These are phyloP conservation scores for Rhizoclosmatium sp. DNA, from an alignment of 192 early-diverging fungal species.

Conservation along the genomic window DNA sequence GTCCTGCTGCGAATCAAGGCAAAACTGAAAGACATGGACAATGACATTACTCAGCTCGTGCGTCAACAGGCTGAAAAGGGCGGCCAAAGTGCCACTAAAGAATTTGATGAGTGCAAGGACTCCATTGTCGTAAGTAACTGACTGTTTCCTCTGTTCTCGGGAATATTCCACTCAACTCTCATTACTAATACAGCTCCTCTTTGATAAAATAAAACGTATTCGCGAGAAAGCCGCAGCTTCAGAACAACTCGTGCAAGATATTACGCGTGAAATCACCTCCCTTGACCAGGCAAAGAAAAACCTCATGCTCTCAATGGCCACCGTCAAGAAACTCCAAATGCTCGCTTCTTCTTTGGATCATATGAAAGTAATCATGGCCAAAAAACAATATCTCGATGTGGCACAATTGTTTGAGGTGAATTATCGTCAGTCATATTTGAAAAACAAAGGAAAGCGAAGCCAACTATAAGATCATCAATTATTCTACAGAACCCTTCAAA, in stretches of 20 bases:
- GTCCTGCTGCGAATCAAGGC: constrained; percentile 67
- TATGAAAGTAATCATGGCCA: constrained; percentile 33
- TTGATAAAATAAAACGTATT: constrained; percentile 83
- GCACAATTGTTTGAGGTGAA: constrained; percentile 80
- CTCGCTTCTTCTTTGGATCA: constrained; percentile 60
- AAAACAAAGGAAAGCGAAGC: not conserved
- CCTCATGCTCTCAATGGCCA: constrained; percentile 79
- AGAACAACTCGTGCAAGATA: constrained; percentile 90
- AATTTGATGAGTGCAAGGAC: constrained; percentile 74
- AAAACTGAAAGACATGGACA: constrained; percentile 67
- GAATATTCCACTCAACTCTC: not conserved
- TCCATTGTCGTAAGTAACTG: constrained; percentile 70
- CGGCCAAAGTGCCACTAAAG: constrained; percentile 59
- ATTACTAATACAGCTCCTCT: constrained; percentile 65
- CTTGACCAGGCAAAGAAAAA: constrained; percentile 95
- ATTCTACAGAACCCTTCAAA: no score
- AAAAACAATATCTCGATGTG: constrained; percentile 80
- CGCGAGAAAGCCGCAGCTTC: constrained; percentile 84
- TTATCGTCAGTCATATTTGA: not conserved
- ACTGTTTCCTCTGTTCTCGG: constrained; percentile 24
- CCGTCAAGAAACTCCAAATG: constrained; percentile 88
- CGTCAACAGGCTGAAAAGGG: constrained; percentile 72
- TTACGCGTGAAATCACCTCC: constrained; percentile 94
- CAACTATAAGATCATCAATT: no score
- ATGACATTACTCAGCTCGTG: constrained; percentile 75